Base-by-base conservation (phyloP, 345 rosid genomes). In the Pelargonium nanum region DNA sequence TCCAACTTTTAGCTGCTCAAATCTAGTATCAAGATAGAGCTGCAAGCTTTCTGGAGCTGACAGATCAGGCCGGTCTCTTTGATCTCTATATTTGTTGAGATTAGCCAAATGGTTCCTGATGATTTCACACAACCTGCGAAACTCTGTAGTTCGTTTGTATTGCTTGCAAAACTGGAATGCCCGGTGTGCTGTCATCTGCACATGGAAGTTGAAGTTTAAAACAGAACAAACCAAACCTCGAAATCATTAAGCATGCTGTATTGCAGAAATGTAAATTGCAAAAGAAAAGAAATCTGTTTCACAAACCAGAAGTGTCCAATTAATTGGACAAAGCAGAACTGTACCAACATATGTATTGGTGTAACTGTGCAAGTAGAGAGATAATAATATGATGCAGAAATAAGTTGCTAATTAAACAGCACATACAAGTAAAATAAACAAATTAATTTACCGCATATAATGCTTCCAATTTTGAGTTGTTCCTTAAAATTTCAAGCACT, bases 391-490 rank as follows among this genome's bases (percentile, higher is more conserved):
- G 6, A 30, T 6, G 40, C 6, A 30, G 75, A 70, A 64, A n/a
- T n/a, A n/a, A n/a, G n/a, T n/a, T n/a, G n/a, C n/a, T n/a, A n/a
- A n/a, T n/a, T n/a, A n/a, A n/a, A n/a, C n/a, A n/a, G n/a, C n/a
- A n/a, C n/a, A n/a, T n/a, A n/a, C n/a, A n/a, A n/a, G n/a, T n/a
- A n/a, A n/a, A n/a, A n/a, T n/a, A n/a, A n/a, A n/a, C n/a, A n/a
- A n/a, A n/a, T n/a, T n/a, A n/a, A n/a, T n/a, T n/a, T 85, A 90
- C 99, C 93, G 99, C 96, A 80, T 94, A 94, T 4, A 94, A 78
- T 1, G 91, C 89, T 83, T 94, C 99, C 78, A 94, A 61, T 85
- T 94, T 94, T 16, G 99, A 94, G 76, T 90, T 94, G 77, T 94
- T 94, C 40, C 97, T 73, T 65, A 94, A 68, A 21, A 94, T 90